Conservation (phyloP, 1,284 basidiomycete species). For the Cryptococcus hybrid region DNA sequence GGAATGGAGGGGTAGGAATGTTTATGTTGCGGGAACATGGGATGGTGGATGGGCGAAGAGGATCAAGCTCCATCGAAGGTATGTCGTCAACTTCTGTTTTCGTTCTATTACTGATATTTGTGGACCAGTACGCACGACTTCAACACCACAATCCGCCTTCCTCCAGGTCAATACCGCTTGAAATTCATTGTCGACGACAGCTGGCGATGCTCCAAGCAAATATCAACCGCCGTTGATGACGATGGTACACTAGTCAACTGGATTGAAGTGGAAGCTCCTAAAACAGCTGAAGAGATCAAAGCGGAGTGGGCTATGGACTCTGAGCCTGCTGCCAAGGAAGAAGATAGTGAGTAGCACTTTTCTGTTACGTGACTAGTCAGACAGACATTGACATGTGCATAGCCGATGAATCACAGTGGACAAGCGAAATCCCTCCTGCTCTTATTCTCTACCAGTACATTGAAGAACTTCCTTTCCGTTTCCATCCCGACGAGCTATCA, state of each 20-base stretch:
- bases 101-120: not conserved
- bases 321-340: slow-evolving; percentile 29
- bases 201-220: slow-evolving; percentile 70
- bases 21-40: slow-evolving; percentile 60
- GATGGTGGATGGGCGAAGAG: slow-evolving; percentile 59
- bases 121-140: slow-evolving; percentile 50
- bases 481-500: slow-evolving; percentile 37
- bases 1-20: slow-evolving; percentile 52
- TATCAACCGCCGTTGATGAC: slow-evolving; percentile 90
- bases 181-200: slow-evolving; percentile 95
- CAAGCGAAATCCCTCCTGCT: slow-evolving; percentile 67
- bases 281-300: slow-evolving; percentile 45
- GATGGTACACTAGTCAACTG: slow-evolving; percentile 96
- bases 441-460: slow-evolving; percentile 75
- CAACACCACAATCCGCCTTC: slow-evolving; percentile 56
- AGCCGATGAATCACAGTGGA: slow-evolving; percentile 60
- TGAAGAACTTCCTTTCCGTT: slow-evolving; percentile 69
- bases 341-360: slow-evolving; percentile 31
- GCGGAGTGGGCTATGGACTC: slow-evolving; percentile 47
- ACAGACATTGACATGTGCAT: not conserved
- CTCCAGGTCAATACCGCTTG: slow-evolving; percentile 91
- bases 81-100: slow-evolving; percentile 12
- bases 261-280: slow-evolving; percentile 58
- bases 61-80: slow-evolving; percentile 54
- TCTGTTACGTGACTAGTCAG: not conserved